phyloP scores from a whole-genome alignment of 2,329 filamentous ascomycete species.

The Xylaria sp. region DNA sequence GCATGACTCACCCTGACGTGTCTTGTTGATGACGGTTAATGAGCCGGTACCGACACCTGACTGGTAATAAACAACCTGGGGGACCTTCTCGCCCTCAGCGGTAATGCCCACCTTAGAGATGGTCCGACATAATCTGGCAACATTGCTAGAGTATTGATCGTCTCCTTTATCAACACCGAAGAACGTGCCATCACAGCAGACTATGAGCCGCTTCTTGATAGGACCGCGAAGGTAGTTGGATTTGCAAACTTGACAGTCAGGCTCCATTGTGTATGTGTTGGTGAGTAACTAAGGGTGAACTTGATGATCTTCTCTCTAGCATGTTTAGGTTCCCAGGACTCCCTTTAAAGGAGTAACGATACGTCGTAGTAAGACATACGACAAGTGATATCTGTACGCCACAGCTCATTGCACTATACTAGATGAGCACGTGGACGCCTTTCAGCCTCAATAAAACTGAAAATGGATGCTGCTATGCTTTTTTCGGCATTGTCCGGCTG shows the following conservation, averaged over 20 bases:
- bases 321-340: neutral
- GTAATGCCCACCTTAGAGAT: conserved; percentile 18
- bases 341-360: neutral
- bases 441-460: neutral
- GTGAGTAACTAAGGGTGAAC: neutral
- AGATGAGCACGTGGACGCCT: neutral
- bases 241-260: conserved; percentile 2
- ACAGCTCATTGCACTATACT: neutral
- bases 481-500: neutral
- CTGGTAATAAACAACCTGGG: conserved; percentile 23
- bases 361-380: neutral
- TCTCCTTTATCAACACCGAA: conserved; percentile 5
- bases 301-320: neutral
- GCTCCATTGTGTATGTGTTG: neutral
- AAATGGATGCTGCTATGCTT: neutral
- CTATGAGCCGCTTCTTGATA: conserved; percentile 22
- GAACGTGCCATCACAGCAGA: conserved; percentile 23
- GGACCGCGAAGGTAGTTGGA: conserved; percentile 15
- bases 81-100: conserved; percentile 8
- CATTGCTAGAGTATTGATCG: conserved; percentile 18
- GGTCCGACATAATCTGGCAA: conserved; percentile 16
- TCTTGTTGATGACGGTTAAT: conserved; percentile 10
- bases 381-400: neutral
- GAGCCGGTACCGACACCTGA: conserved; percentile 24
- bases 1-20: conserved; percentile 18